A percentile compares a stretch with the other conserved stretches of the same genome.
phyloP scores from a whole-genome alignment of 768 basidiomycete genomes.

The Russula lepida region DNA sequence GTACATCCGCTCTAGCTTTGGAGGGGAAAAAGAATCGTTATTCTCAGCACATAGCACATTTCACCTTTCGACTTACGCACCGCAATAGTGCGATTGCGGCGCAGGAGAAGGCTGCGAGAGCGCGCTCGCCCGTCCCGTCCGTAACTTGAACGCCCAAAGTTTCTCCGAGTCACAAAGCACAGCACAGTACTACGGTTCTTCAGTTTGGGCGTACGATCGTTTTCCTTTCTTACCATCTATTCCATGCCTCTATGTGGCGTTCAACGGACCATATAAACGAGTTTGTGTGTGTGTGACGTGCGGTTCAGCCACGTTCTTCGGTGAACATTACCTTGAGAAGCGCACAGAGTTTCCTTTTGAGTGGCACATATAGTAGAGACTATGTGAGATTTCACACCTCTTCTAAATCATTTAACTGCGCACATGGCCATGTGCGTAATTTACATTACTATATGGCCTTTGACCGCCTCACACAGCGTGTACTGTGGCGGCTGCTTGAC shows the following conservation, averaged over 20 bases:
- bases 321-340: not conserved
- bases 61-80: not conserved
- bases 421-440: not conserved
- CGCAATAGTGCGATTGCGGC: constrained; percentile 6
- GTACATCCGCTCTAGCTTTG: not conserved
- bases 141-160: not conserved
- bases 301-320: not conserved
- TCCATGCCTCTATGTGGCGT: not conserved
- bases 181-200: not conserved
- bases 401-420: not conserved
- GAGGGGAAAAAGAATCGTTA: not conserved
- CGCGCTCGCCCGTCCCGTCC: not conserved
- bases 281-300: not conserved
- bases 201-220: not conserved
- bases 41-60: not conserved
- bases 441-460: not conserved
- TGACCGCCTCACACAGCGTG: not conserved
- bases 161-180: not conserved
- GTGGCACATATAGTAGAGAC: not conserved
- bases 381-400: not conserved
- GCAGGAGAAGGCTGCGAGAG: not conserved
- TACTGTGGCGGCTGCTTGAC: not conserved
- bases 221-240: not conserved
- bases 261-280: not conserved
- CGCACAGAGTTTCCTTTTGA: not conserved